Evolutionary conservation across 345 rosid species (phyloP).

Genomic region (Lumnitzera littorea): DNA sequence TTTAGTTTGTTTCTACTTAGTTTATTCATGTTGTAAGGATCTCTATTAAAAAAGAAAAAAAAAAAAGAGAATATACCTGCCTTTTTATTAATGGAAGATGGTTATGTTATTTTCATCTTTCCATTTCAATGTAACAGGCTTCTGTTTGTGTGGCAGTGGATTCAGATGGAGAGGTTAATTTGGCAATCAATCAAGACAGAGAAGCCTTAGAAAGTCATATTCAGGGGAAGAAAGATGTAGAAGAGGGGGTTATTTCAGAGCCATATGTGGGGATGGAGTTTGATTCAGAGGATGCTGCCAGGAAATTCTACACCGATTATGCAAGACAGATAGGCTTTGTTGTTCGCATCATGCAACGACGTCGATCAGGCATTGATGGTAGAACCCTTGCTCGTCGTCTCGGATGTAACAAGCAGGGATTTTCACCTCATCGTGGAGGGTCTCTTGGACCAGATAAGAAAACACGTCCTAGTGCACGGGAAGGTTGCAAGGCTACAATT

Average conservation of each 20-base stretch:
- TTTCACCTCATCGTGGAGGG: slow-evolving; percentile 44
- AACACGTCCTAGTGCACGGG: slow-evolving; percentile 56
- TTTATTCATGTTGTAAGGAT: too few species aligned
- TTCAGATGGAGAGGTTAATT: slow-evolving; percentile 23
- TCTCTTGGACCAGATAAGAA: slow-evolving; percentile 41
- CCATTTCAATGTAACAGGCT: too few species aligned
- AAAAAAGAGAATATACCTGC: too few species aligned
- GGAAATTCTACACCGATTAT: slow-evolving; percentile 52
- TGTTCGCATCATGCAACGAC: slow-evolving; percentile 76
- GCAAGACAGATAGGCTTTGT: slow-evolving; percentile 61
- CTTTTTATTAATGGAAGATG: too few species aligned
- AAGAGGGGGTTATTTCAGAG: slow-evolving; percentile 31
- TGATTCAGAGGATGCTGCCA: slow-evolving; percentile 70
- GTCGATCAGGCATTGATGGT: slow-evolving; percentile 70
- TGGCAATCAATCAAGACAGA: slow-evolving; percentile 45
- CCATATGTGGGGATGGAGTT: slow-evolving; percentile 80
- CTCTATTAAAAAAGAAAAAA: too few species aligned
- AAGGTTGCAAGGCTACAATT: slow-evolving; percentile 82
- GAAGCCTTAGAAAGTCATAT: slow-evolving; percentile 24
- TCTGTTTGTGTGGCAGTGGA: slow-evolving; percentile 31
- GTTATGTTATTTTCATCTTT: too few species aligned
- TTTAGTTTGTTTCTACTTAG: too few species aligned
- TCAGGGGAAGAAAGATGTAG: slow-evolving; percentile 30
- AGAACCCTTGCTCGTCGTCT: slow-evolving; percentile 77
- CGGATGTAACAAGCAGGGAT: slow-evolving; percentile 82